Evolutionary conservation across 768 basidiomycete genomes (phyloP), one percentile per base, ranked within the genome.

Genomic region (Strobilomyces dryophilus): DNA sequence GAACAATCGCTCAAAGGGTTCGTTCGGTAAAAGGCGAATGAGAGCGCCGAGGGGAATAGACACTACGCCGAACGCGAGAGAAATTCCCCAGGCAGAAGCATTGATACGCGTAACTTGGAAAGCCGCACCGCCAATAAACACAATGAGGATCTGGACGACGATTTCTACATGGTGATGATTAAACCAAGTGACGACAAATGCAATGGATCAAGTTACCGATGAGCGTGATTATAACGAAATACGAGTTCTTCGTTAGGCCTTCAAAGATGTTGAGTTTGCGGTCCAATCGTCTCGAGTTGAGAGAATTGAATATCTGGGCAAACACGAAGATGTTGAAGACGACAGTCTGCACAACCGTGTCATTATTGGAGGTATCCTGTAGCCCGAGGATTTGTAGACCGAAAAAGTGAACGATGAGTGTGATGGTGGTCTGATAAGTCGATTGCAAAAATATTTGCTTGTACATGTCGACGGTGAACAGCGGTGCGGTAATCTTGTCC

Each of bases 311-410:
- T 60, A 99, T 94, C 70, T 98, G 97, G 27, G 92, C 90, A 66
- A 98, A 98, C 45, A 98, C 95, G 63, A 98, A 99, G n/a, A 85
- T 81, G 63, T 98, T 99, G 82, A 99, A 99, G 31, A 98, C 92
- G 17, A 98, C 74, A 0, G 95, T 94, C 63, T 86, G 83, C 21
- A 95, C 76, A 35, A 84, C 68, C 6, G 71, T 60, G 20, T 80
- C 64, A 35, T 74, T 70, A 5, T 54, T 52, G 3, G 61, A 45
- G 2, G 64, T 61, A 44, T 75, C 53, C 27, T 74, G 71, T 31
- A 83, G 73, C 2, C 82, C 82, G 37, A 98, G 80, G 52, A 98
- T 95, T 27, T 67, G 51, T 18, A 74, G 61, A 14, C 95, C 94
- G 24, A 78, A 75, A 73, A 95, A 99, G 68, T 98, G 93, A 75